Percentiles rank a stretch among this genome's conserved stretches.
phyloP scores from a whole-genome alignment of 192 early-diverging fungal genomes.

The Coemansia sp. region DNA sequence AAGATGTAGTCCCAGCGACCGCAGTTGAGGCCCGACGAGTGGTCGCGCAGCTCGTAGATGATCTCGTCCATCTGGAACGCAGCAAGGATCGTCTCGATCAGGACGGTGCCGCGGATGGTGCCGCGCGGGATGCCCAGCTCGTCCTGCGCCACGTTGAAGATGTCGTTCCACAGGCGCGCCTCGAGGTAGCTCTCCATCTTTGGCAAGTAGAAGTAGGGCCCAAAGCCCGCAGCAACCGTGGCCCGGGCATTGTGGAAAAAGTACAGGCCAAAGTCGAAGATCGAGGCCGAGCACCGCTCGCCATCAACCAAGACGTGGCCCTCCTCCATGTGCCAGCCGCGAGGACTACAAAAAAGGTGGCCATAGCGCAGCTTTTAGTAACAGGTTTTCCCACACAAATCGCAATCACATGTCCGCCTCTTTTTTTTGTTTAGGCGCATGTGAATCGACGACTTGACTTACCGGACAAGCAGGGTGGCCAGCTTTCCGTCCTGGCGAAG shows the following conservation, averaged over 20 bases:
- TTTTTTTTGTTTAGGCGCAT: not conserved
- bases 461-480: constrained; percentile 86
- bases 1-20: constrained; percentile 99
- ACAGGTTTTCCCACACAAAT: not conserved
- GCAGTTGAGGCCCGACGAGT: constrained; percentile 98
- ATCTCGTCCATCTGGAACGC: constrained; percentile 99
- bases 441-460: constrained; percentile 34
- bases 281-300: constrained; percentile 87
- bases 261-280: constrained; percentile 98
- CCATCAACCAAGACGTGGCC: constrained; percentile 92
- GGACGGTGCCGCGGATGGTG: constrained; percentile 92
- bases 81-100: constrained; percentile 97
- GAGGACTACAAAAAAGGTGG: constrained; percentile 57
- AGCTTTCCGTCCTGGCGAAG: constrained; percentile 85
- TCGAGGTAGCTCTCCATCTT: constrained; percentile 99
- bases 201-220: constrained; percentile 98
- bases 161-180: constrained; percentile 98
- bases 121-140: constrained; percentile 84
- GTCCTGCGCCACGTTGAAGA: constrained; percentile 95
- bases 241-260: constrained; percentile 98
- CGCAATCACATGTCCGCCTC: constrained; percentile 16
- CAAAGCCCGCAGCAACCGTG: constrained; percentile 77
- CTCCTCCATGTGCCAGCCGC: constrained; percentile 99
- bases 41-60: constrained; percentile 97
- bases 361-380: constrained; percentile 1